Evolutionary conservation across 2,329 filamentous ascomycete genomes (phyloP).

Genomic region (Botryotinia narcissicola): DNA sequence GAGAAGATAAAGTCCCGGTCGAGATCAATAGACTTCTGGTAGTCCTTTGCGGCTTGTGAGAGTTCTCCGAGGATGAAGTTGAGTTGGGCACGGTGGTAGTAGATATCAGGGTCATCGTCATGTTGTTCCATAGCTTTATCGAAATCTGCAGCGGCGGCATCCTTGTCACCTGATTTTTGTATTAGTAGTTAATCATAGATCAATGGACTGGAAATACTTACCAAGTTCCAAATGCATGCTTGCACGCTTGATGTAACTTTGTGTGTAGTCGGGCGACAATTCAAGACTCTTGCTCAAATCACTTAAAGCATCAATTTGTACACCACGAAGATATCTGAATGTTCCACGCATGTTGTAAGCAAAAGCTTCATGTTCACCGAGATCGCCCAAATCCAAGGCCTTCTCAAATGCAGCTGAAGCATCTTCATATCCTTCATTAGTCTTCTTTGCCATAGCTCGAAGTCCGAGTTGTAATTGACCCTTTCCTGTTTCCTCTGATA

Average conservation of each 20-base stretch:
- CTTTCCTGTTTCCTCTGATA: constrained; percentile 75
- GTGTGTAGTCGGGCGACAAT: constrained; percentile 80
- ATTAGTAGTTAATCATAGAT: constrained; percentile 35
- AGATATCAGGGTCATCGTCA: constrained; percentile 89
- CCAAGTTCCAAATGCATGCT: constrained; percentile 96
- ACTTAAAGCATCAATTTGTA: constrained; percentile 75
- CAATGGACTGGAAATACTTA: constrained; percentile 42
- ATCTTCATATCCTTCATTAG: constrained; percentile 86
- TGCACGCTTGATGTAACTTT: constrained; percentile 98
- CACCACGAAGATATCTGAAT: constrained; percentile 88
- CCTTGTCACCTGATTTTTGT: constrained; percentile 62
- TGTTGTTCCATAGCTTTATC: constrained; percentile 81
- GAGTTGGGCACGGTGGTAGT: constrained; percentile 96
- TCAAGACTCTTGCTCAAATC: constrained; percentile 94
- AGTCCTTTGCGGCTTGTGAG: constrained; percentile 91
- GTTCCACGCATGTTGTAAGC: constrained; percentile 97
- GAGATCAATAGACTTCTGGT: constrained; percentile 98
- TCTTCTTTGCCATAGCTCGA: constrained; percentile 77
- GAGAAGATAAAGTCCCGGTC: constrained; percentile 98
- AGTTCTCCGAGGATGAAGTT: constrained; percentile 98
- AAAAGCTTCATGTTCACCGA: constrained; percentile 81
- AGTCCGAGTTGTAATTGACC: constrained; percentile 84
- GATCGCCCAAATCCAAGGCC: constrained; percentile 76
- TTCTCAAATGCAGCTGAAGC: constrained; percentile 83
- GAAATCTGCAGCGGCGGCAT: constrained; percentile 86